Evolutionary conservation across 2,329 filamentous ascomycete species (phyloP).

Genomic region (Thermomyces lanuginosus): DNA sequence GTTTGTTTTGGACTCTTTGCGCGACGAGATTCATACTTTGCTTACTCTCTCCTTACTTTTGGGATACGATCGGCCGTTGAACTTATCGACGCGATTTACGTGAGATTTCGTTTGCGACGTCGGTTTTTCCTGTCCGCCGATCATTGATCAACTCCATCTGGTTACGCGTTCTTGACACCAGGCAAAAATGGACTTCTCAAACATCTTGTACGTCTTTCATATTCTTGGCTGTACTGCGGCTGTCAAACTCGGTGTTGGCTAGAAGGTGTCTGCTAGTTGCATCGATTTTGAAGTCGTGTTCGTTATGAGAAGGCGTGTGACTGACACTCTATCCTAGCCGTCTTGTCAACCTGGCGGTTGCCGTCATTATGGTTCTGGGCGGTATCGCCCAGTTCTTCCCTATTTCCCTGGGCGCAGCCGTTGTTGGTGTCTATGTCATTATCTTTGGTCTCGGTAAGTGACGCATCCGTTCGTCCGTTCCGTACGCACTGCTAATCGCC

Average conservation of each 20-base stretch:
- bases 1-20: no score
- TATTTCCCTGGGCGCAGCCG: conserved; percentile 41
- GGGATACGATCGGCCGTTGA: no score
- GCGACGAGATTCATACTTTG: no score
- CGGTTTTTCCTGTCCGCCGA: no score
- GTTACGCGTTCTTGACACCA: background rate
- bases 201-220: conserved; percentile 58
- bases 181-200: conserved; percentile 68
- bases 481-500: background rate
- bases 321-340: conserved; percentile 43
- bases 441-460: conserved; percentile 68
- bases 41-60: no score
- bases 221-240: conserved; percentile 6
- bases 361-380: conserved; percentile 71
- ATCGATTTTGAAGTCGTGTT: background rate
- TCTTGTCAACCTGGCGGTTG: conserved; percentile 81
- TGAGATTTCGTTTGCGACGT: background rate
- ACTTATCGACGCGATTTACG: no score
- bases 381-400: conserved; percentile 41
- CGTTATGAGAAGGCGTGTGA: conserved; percentile 11
- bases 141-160: background rate
- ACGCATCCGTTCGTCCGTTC: background rate
- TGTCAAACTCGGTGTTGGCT: conserved; percentile 1
- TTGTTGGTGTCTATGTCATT: conserved; percentile 76
- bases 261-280: background rate